Base-by-base conservation (phyloP, 148 eudicot species). In the Arctostaphylos glauca region DNA sequence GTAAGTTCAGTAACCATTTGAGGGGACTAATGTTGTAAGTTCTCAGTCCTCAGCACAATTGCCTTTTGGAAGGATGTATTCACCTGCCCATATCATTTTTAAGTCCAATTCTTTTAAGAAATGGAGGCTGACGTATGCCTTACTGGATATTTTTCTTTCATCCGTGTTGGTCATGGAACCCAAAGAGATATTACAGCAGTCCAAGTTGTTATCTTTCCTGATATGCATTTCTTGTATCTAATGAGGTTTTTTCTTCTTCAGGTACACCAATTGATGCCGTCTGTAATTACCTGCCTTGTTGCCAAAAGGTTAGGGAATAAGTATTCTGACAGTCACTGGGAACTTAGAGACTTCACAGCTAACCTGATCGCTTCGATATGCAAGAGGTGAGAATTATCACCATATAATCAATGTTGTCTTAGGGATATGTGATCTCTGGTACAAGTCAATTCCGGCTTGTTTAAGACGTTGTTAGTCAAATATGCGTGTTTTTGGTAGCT, bases 211-310 rank as follows among this genome's bases (percentile, higher is more conserved):
- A 62, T 62, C 25, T 43, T 77, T 77, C 74, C 19, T 41, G 47
- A 38, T 68, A 41, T 56, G 5, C 44, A 54, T n/a, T 3, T 2
- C 38, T 3, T 55, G 12, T 66, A 55, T 74, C 31, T 56, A 47
- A 59, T 87, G 48, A 19, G n/a, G 46, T 49, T 56, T 13, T 80
- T 23, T 13, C 53, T 81, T 84, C 80, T 77, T 49, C 86, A 93
- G 96, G 87, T 93, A 62, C 96, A 93, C 85, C 94, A 93, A 83
- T 79, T 91, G 85, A 93, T 93, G 94, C 96, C 96, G 53, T 89
- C 93, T 47, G 90, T 93, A 80, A 90, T 93, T 46, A 91, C 93
- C 50, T 93, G 96, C 75, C 89, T 93, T 78, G 94, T 93, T 84
- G 93, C 93, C 23, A 93, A 86, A 84, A 84, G 93, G 74, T 83